phyloP scores from a whole-genome alignment of 768 basidiomycete species.

The Gloeostereum incarnatum region DNA sequence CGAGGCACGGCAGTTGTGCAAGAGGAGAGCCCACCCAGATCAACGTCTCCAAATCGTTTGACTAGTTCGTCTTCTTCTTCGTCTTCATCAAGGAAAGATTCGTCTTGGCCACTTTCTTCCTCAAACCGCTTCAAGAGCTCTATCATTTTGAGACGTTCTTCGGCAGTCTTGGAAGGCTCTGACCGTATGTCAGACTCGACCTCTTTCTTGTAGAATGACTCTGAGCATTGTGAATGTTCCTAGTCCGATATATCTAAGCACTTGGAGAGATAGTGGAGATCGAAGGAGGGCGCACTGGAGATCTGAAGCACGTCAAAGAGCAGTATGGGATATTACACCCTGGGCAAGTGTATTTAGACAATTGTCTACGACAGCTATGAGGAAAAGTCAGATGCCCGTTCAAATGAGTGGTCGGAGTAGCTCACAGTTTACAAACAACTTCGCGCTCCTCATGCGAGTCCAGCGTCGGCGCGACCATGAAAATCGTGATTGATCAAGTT shows the following conservation, averaged over 20 bases:
- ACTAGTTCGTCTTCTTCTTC: constrained; percentile 29
- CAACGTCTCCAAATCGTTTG: constrained; percentile 40
- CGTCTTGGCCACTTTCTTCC: constrained; percentile 34
- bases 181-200: constrained; percentile 53
- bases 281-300: constrained; percentile 36
- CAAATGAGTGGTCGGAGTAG: constrained; percentile 2
- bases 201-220: constrained; percentile 73
- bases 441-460: constrained; percentile 6
- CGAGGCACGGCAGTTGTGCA: background rate
- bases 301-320: constrained; percentile 71
- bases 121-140: constrained; percentile 67
- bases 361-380: constrained; percentile 61
- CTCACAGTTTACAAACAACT: constrained; percentile 37
- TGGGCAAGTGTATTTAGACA: constrained; percentile 77
- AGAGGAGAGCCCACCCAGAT: constrained; percentile 42
- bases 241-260: constrained; percentile 4
- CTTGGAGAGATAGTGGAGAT: constrained; percentile 1
- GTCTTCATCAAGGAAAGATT: constrained; percentile 15
- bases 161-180: constrained; percentile 40
- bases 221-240: constrained; percentile 71
- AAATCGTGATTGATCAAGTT: background rate
- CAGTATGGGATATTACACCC: constrained; percentile 77
- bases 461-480: background rate
- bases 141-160: constrained; percentile 60
- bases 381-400: background rate